Conservation (phyloP, 164 flowering plant genomes). For the Vitis rotundifolia region DNA sequence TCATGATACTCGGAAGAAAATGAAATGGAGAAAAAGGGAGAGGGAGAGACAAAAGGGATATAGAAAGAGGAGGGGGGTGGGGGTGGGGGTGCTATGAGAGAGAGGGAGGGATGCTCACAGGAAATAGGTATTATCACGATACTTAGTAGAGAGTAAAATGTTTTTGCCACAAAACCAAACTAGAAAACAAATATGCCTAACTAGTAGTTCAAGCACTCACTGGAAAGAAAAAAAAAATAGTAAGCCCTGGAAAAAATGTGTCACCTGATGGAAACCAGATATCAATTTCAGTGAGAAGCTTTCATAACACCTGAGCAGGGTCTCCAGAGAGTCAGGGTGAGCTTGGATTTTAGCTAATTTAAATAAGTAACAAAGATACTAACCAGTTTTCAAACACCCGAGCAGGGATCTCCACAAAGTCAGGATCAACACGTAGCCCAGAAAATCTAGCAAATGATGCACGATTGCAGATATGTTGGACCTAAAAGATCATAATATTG, state of each 20-base stretch:
- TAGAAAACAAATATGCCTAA: too few relatives aligned
- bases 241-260: constrained; percentile 1
- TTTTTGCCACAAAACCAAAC: too few relatives aligned
- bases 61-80: too few relatives aligned
- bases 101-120: too few relatives aligned
- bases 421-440: constrained; percentile 85
- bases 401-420: constrained; percentile 90
- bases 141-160: too few relatives aligned
- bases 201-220: not conserved
- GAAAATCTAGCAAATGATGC: constrained; percentile 89
- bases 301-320: constrained; percentile 78
- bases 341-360: not conserved
- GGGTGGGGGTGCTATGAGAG: too few relatives aligned
- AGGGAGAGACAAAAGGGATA: too few relatives aligned
- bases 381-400: constrained; percentile 85
- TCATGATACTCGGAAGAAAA: too few relatives aligned
- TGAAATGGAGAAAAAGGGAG: too few relatives aligned
- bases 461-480: constrained; percentile 88
- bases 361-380: constrained; percentile 2
- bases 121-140: too few relatives aligned
- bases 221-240: not conserved
- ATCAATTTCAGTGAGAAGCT: constrained; percentile 66
- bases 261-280: constrained; percentile 95
- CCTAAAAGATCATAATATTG: constrained; percentile 41
- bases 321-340: constrained; percentile 2